Evolutionary conservation across 2,329 filamentous ascomycete species (phyloP), one percentile per base, ranked within the genome.

Genomic region (Dothidotthia symphoricarpi): DNA sequence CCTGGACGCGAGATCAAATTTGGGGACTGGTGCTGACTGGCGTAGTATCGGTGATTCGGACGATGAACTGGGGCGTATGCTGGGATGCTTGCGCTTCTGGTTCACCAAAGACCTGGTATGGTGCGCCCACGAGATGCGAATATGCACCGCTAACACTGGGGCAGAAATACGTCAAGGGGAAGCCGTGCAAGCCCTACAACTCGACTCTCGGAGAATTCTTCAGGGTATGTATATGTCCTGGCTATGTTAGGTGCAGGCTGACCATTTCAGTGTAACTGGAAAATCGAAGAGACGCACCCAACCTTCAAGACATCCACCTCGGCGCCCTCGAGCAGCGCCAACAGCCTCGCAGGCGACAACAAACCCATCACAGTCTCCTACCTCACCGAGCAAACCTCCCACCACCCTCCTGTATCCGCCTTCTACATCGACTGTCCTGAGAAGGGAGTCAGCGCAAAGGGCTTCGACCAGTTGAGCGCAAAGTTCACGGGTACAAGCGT

Each of bases 101-200:
- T 95, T 97, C 60, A 97, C 93, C 47, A 98, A 98, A 69, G 93
- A 98, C 68, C 68, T 98, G 68, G 78, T 81, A 71, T 51, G 64
- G 64, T 51, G 28, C 39, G 16, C 16, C 15, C 16, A 16, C 14
- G 24, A 10, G 26, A 19, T 24, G 24, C 12, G 10, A 24, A 3
- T 17, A 26, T 29, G 32, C 36, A 41, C 50, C 54, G 51, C 59
- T 58, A 34, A 57, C 29, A 16, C 25, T n/a, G 12, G 29, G 34
- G 28, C 43, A 82, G 78, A 98, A 98, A 80, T 98, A 97, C 61
- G 88, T 94, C 66, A 97, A 97, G 73, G 91, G 91, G 43, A 95
- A 90, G 73, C 93, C 93, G 28, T 97, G 91, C 81, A 98, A 98
- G 70, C 93, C 93, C 9, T 98, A 98, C 73, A 98, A 98, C 70